Evolutionary conservation across 2,329 filamentous ascomycete species (phyloP).

Genomic region (Aspergillus nomiae): DNA sequence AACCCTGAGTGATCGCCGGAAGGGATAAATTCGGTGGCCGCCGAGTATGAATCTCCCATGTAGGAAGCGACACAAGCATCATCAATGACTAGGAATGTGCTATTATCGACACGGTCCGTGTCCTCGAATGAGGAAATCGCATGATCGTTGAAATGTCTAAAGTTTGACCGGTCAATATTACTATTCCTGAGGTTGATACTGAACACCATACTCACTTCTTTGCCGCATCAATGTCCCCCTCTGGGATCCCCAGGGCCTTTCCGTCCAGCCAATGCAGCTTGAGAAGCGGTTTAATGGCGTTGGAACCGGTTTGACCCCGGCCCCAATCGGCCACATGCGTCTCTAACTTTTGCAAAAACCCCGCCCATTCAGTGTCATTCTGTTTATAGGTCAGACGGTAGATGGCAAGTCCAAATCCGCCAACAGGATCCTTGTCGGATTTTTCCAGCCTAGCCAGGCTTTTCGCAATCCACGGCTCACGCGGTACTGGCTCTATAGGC

Average conservation of each 20-base stretch:
- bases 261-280: constrained; percentile 31
- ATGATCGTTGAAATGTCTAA: constrained; percentile 17
- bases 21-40: constrained; percentile 8
- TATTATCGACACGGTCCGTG: background rate
- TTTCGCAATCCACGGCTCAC: constrained; percentile 22
- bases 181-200: background rate
- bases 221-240: constrained; percentile 18
- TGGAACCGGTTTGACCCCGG: constrained; percentile 19
- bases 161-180: background rate
- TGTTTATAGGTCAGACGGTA: constrained; percentile 28
- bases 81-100: constrained; percentile 23
- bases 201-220: background rate
- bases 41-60: constrained; percentile 10
- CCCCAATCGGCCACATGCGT: constrained; percentile 28
- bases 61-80: constrained; percentile 20
- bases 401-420: constrained; percentile 19
- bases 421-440: background rate
- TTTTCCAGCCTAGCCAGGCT: background rate
- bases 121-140: background rate
- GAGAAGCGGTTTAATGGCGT: constrained; percentile 21
- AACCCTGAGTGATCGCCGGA: constrained; percentile 24
- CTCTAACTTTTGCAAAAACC: constrained; percentile 24
- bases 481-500: constrained; percentile 9
- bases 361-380: constrained; percentile 24
- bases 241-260: constrained; percentile 19